A percentile compares a stretch with the other conserved stretches of the same genome.
Conservation (phyloP, 2,329 filamentous ascomycete species). For the Microcera coccophila region DNA sequence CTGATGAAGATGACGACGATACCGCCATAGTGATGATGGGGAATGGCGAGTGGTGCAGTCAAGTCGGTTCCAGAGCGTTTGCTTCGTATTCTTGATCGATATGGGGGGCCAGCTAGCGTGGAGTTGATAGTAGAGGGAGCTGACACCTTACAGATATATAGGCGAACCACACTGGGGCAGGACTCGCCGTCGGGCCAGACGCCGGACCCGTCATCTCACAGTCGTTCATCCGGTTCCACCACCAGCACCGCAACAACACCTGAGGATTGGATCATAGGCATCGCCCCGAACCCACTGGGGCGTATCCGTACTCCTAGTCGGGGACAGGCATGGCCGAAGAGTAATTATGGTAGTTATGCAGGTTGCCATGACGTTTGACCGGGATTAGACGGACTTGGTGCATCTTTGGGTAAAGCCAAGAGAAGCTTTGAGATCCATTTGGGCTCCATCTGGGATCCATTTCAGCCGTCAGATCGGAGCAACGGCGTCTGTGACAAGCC, state of each 20-base stretch:
- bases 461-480: constrained; percentile 15
- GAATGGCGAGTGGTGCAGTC: constrained; percentile 1
- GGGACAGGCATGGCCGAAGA: neutral
- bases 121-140: neutral
- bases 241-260: neutral
- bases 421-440: too few species aligned
- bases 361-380: constrained; percentile 3
- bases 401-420: neutral
- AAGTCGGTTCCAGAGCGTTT: constrained; percentile 1
- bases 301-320: neutral
- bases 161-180: neutral
- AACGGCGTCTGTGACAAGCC: constrained; percentile 1
- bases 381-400: neutral
- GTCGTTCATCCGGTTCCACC: neutral
- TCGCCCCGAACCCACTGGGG: neutral
- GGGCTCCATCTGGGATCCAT: too few species aligned
- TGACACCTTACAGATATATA: neutral
- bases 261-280: neutral
- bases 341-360: constrained; percentile 2
- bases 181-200: neutral
- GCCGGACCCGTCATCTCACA: neutral
- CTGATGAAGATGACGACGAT: constrained; percentile 20
- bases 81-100: neutral
- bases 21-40: constrained; percentile 13
- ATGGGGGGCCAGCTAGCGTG: constrained; percentile 2